Base-by-base conservation (phyloP, 2,329 filamentous ascomycete genomes). In the Metarhizium anisopliae region DNA sequence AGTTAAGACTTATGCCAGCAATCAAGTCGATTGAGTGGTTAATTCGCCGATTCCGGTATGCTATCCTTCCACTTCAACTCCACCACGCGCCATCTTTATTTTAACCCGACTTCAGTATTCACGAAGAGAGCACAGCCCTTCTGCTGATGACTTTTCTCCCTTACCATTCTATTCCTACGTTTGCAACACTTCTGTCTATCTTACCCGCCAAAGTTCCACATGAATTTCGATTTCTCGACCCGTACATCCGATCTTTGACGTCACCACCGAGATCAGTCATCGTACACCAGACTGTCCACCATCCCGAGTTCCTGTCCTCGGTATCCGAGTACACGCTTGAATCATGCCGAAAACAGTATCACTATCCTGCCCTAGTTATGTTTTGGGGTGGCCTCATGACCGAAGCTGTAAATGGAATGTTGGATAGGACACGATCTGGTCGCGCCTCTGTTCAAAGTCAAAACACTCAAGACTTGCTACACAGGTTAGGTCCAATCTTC, bases 21-120 rank as follows among this genome's bases (percentile, higher is more conserved):
- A 83, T 96, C 54, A 95, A 95, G 72, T 85, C 92, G 16, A 79
- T 97, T 42, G 95, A 99, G 75, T 99, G 94, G 94, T 80, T 99
- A 50, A 82, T 99, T 55, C 80, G 94, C 66, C 81, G 93, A 65
- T 99, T 97, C 67, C 84, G 86, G 90, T 95, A 75, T 59, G 79
- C 63, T 7, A 18, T 53, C 5, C 32, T 18, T n/a, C 10, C 29
- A 36, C 20, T 38, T 40, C 32, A 10, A 29, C 14, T 14, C 13
- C n/a, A n/a, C 32, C 30, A n/a, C 20, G 16, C n/a, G 47, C 2
- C 36, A 36, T 16, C 25, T 40, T 5, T n/a, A 10, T 50, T 45
- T 53, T 57, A 57, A 62, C 55, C 29, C 40, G 50, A 52, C 50
- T 8, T 47, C 62, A 95, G 92, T 63, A 84, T 95, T 53, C 94